Evolutionary conservation across 169 alveolate genomes (phyloP), one percentile per base, ranked within the genome.

Genomic region (Plasmodium berghei): DNA sequence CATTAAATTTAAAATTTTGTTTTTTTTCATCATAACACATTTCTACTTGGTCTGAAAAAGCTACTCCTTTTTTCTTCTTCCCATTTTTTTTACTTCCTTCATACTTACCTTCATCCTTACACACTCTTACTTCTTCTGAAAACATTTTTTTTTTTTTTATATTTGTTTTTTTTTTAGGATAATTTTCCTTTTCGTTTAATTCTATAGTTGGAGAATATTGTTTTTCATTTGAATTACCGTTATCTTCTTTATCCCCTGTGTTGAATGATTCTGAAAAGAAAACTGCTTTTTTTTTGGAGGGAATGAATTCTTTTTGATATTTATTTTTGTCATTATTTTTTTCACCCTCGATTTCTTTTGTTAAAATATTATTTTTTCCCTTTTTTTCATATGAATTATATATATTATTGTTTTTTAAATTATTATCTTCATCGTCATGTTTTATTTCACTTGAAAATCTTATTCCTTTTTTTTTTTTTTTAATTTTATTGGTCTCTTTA

Each of bases 61-160:
- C 66, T 75, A 75, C 69, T 58, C 54, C 74, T 46, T 46, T 62
- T 52, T 52, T 49, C 52, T 75, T 66, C 61, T 63, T 22, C 40
- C 10, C 10, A n/a, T 52, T 54, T 62, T 55, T 46, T 66, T 75
- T 63, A 40, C 5, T 28, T 75, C 56, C 77, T 5, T 52, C n/a
- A 61, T 28, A 16, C 59, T 16, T 26, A 46, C 62, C 56, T 5
- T 42, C 49, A 1, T 74, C 74, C 10, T 26, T 42, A 54, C 55
- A 75, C 46, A 75, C 40, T 48, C 63, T 59, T 5, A 75, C 67
- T 40, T 75, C 64, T 10, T 75, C 89, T 52, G 77, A 24, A 75
- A 75, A 75, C 89, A 75, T 75, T 45, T 63, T 52, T 64, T 56
- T 75, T 75, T 75, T 62, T 55, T 75, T 75, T 20, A 42, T 70